Evolutionary conservation across 768 basidiomycete genomes (phyloP), one percentile per base, ranked within the genome.

Genomic region (Tubosaeta sp.): DNA sequence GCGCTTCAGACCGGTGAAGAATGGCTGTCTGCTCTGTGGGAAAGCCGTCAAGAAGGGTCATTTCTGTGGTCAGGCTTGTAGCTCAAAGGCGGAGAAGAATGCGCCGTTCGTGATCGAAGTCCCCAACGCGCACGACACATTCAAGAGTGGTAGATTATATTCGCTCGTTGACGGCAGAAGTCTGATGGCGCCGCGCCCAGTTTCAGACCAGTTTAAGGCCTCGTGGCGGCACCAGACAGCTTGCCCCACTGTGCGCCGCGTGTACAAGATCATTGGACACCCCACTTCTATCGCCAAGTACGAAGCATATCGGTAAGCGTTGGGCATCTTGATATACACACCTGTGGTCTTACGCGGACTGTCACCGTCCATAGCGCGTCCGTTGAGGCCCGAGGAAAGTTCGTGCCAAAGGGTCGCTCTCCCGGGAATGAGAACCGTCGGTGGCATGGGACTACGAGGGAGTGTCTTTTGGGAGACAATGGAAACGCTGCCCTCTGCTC

Each of bases 371-470:
- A 55, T 51, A 86, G 85, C 43, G 60, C 76, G 19, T 70, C 70
- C 11, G 82, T 86, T 6, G 86, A 88, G 64, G 58, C 71, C 35
- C 76, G 78, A 43, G 85, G 85, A 1, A 77, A 84, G 29, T 87
- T 86, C 54, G 73, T 63, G 4, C 59, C 73, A 33, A 56, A 74
- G 4, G 82, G 82, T 33, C 73, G 81, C 42, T 79, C 82, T 6
- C 67, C 79, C 27, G 86, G 86, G 29, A 87, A 87, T 56, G 84
- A 86, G 65, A 84, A 85, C 57, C 80, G 85, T 29, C 79, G 86
- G 19, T 88, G 84, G 85, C 86, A 88, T 63, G 86, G 86, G 17
- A 88, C 86, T 11, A 76, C 76, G 33, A 74, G 86, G 16, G 75
- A 80, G 44, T 88, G 86, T 66, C 79, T 74, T 42, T 65, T 87